Conservation (phyloP, 2,329 filamentous ascomycete species). For the Fusarium acutatum region DNA sequence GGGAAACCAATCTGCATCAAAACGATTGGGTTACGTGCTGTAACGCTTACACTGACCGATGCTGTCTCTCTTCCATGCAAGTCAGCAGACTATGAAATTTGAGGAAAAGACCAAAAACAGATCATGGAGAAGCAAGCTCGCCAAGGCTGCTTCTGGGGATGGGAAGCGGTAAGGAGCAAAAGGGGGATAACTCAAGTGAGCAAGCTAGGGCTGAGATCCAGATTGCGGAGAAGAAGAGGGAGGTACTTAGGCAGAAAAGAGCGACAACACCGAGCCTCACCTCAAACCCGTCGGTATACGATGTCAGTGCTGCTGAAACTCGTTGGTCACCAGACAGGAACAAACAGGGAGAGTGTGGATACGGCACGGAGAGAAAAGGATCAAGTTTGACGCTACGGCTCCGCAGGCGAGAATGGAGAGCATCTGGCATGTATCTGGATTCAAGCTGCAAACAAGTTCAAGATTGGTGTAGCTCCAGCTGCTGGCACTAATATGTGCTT, state of each 20-base stretch:
- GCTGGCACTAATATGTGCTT: neutral
- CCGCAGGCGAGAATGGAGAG: constrained; percentile 2
- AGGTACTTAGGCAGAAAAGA: constrained; percentile 3
- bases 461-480: neutral
- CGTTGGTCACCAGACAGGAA: constrained; percentile 30
- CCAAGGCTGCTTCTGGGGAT: neutral
- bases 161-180: constrained; percentile 15
- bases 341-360: constrained; percentile 21
- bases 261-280: constrained; percentile 15
- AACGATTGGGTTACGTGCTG: constrained; percentile 25
- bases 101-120: neutral
- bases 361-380: constrained; percentile 17
- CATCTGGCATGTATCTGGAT: neutral
- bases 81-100: constrained; percentile 15
- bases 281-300: constrained; percentile 14
- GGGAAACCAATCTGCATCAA: neutral
- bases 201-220: constrained; percentile 31
- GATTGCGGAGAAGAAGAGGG: constrained; percentile 23
- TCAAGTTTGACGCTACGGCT: constrained; percentile 21
- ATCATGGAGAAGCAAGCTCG: constrained; percentile 22
- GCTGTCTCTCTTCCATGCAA: neutral
- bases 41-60: neutral
- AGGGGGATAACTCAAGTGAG: constrained; percentile 7
- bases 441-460: neutral
- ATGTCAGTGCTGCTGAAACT: constrained; percentile 28